These are phyloP conservation scores for Scutellaria barbata DNA, from an alignment of 257 asterid species.

Conservation along the genomic window DNA sequence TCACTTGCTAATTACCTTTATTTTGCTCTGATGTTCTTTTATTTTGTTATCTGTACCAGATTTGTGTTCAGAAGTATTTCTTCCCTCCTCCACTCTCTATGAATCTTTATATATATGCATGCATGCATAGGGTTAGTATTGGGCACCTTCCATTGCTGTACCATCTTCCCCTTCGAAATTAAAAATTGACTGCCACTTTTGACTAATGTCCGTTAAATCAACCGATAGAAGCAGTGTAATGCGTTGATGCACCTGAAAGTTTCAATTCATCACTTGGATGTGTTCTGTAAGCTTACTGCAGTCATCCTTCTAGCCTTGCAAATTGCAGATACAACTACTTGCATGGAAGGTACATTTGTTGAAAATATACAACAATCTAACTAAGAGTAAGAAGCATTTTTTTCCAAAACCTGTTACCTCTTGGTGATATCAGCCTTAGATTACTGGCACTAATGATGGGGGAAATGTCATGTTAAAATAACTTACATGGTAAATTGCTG, in stretches of 20 bases:
- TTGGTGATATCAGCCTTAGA: background rate
- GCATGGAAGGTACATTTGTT: background rate
- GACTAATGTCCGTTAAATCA: background rate
- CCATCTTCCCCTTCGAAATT: background rate
- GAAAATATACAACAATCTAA: background rate
- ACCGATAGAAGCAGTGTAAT: background rate
- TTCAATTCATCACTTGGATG: background rate
- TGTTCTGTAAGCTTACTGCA: background rate
- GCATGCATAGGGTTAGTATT: background rate
- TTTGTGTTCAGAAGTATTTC: background rate
- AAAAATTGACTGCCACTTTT: too few relatives aligned
- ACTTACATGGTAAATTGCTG: background rate
- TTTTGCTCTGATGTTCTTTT: slow-evolving; percentile 10
- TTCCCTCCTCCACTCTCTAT: background rate
- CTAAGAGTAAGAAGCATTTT: background rate
- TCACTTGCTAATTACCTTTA: slow-evolving; percentile 24
- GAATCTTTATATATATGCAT: background rate
- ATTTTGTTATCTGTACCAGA: background rate
- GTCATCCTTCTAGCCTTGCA: background rate
- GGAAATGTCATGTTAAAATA: background rate
- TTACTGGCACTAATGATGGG: background rate
- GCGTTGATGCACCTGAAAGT: background rate
- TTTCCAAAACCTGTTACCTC: background rate
- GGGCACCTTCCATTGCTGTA: background rate
- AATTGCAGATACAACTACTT: slow-evolving; percentile 2